These are phyloP conservation scores for Kluyveromyces aestuarii DNA, from an alignment of 805 yeast species.

Conservation along the genomic window DNA sequence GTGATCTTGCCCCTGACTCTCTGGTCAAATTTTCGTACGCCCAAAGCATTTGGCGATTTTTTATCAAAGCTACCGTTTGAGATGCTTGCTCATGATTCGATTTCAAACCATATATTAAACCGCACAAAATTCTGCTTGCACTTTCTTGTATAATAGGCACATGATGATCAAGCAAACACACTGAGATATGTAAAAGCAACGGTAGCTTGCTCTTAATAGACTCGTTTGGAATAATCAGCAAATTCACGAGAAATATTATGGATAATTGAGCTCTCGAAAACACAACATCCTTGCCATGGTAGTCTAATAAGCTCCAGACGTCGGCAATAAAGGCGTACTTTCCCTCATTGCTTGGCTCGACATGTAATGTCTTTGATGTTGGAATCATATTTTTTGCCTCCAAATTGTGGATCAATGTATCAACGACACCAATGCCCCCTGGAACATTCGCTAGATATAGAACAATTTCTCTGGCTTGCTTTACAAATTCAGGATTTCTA, in stretches of 20 bases:
- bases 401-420: slow-evolving; percentile 56
- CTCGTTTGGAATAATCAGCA: slow-evolving; percentile 60
- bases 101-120: slow-evolving; percentile 55
- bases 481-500: slow-evolving; percentile 66
- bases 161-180: slow-evolving; percentile 83
- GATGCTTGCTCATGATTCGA: slow-evolving; percentile 44
- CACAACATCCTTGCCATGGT: slow-evolving; percentile 56
- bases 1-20: slow-evolving; percentile 76
- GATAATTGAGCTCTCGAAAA: slow-evolving; percentile 86
- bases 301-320: slow-evolving; percentile 46
- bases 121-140: slow-evolving; percentile 66
- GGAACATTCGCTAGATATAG: slow-evolving; percentile 54
- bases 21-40: slow-evolving; percentile 74
- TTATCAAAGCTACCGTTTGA: slow-evolving; percentile 47
- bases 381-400: slow-evolving; percentile 92
- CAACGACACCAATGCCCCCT: slow-evolving; percentile 45
- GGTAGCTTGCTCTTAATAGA: slow-evolving; percentile 55
- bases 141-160: slow-evolving; percentile 75
- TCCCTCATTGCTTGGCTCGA: slow-evolving; percentile 28
- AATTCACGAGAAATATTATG: slow-evolving; percentile 73
- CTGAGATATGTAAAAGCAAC: slow-evolving; percentile 64
- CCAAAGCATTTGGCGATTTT: slow-evolving; percentile 56
- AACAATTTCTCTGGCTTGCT: slow-evolving; percentile 70
- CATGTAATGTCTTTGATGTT: slow-evolving; percentile 32
- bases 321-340: slow-evolving; percentile 72